Conservation (phyloP, 495 filamentous ascomycete genomes). For the Jackrogersella multiformis region DNA sequence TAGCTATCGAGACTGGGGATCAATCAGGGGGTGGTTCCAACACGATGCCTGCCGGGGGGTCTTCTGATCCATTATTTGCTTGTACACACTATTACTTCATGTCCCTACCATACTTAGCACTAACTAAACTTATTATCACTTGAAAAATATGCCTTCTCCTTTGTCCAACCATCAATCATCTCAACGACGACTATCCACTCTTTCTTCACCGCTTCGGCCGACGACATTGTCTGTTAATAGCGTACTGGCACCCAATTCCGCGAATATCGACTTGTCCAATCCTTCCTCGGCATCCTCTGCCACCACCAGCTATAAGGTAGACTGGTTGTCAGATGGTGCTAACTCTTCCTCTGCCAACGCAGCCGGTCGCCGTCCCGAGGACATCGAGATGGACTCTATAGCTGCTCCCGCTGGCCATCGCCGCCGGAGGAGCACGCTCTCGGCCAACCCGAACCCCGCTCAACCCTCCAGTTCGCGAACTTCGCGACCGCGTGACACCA, state of each 20-base stretch:
- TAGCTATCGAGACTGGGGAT: neutral
- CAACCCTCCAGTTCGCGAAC: constrained; percentile 55
- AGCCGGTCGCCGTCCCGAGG: constrained; percentile 44
- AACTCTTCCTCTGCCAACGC: constrained; percentile 37
- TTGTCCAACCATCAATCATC: constrained; percentile 38
- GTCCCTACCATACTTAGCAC: neutral
- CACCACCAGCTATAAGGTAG: constrained; percentile 48
- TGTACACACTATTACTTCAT: constrained; percentile 17
- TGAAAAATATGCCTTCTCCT: constrained; percentile 43
- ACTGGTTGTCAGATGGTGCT: constrained; percentile 44
- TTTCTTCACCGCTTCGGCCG: constrained; percentile 25
- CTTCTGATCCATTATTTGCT: neutral
- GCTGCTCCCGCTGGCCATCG: constrained; percentile 58
- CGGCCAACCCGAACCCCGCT: constrained; percentile 51
- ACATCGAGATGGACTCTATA: constrained; percentile 61
- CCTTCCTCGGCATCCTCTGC: constrained; percentile 46
- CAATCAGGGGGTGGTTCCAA: constrained; percentile 6
- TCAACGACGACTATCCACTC: constrained; percentile 23
- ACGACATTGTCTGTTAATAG: constrained; percentile 38
- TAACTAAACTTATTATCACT: constrained; percentile 23
- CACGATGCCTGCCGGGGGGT: constrained; percentile 3
- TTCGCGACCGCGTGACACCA: constrained; percentile 59
- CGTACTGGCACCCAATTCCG: constrained; percentile 31
- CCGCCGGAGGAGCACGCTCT: constrained; percentile 67
- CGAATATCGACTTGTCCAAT: constrained; percentile 40